Conservation (phyloP, 1,284 basidiomycete species). For the Pseudomicrostroma phylloplanum region DNA sequence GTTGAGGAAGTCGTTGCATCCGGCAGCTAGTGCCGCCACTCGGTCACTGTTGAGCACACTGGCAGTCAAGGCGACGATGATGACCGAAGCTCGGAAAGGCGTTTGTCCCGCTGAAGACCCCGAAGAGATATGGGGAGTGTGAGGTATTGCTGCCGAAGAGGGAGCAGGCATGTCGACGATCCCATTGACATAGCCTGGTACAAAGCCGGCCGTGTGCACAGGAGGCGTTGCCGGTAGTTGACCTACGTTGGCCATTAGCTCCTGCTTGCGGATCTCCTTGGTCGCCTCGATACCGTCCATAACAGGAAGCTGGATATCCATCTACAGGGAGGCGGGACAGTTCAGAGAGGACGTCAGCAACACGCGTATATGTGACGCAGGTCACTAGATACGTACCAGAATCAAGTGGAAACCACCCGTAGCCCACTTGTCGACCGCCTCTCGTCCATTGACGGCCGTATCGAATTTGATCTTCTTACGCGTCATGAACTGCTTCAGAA, state of each 20-base stretch:
- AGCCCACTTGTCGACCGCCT: slow-evolving; percentile 93
- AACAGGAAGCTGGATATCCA: slow-evolving; percentile 99
- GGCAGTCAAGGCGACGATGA: slow-evolving; percentile 95
- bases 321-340: slow-evolving; percentile 56
- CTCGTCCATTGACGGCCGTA: slow-evolving; percentile 86
- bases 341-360: not conserved
- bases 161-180: not conserved
- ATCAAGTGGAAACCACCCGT: slow-evolving; percentile 92
- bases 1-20: slow-evolving; percentile 97
- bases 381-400: slow-evolving; percentile 54
- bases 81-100: slow-evolving; percentile 82
- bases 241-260: slow-evolving; percentile 63
- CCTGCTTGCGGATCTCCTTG: slow-evolving; percentile 83
- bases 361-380: not conserved
- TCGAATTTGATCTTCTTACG: slow-evolving; percentile 94
- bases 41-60: slow-evolving; percentile 86
- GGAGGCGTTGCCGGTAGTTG: slow-evolving; percentile 64
- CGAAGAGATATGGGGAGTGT: not conserved
- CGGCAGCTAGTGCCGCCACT: slow-evolving; percentile 88
- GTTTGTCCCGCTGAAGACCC: slow-evolving; percentile 14
- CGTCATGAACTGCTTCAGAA: slow-evolving; percentile 89
- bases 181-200: not conserved
- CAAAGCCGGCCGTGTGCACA: slow-evolving; percentile 11
- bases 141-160: not conserved
- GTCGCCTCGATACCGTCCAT: slow-evolving; percentile 98